phyloP scores from a whole-genome alignment of 2,329 filamentous ascomycete genomes.

The Paracamarosporium sp. region DNA sequence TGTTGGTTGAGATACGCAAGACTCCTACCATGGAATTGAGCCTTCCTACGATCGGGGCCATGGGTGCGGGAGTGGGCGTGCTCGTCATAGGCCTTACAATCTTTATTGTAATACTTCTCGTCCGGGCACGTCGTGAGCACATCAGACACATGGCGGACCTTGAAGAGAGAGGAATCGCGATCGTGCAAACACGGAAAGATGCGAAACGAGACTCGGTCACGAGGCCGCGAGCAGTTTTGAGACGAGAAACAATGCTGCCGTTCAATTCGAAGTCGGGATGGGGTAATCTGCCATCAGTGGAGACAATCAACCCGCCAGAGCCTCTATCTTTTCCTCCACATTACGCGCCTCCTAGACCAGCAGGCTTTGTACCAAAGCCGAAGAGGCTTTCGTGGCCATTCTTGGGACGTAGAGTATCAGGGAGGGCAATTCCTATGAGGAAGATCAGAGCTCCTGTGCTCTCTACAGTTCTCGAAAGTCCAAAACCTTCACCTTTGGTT shows the following conservation, averaged over 20 bases:
- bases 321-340: slow-evolving; percentile 21
- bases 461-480: slow-evolving; percentile 50
- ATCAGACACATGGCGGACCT: slow-evolving; percentile 39
- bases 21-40: slow-evolving; percentile 24
- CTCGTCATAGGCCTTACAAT: slow-evolving; percentile 32
- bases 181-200: slow-evolving; percentile 30
- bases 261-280: slow-evolving; percentile 49
- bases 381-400: slow-evolving; percentile 42
- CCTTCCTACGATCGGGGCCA: slow-evolving; percentile 29
- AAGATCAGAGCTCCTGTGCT: slow-evolving; percentile 34
- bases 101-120: slow-evolving; percentile 31
- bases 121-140: slow-evolving; percentile 34
- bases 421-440: slow-evolving; percentile 34
- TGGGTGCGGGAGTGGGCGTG: slow-evolving; percentile 32
- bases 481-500: slow-evolving; percentile 37
- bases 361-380: slow-evolving; percentile 21
- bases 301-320: slow-evolving; percentile 35
- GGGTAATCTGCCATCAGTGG: slow-evolving; percentile 50
- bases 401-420: slow-evolving; percentile 29
- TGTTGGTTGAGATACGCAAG: slow-evolving; percentile 12
- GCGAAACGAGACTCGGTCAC: slow-evolving; percentile 22
- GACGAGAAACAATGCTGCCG: slow-evolving; percentile 39
- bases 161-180: slow-evolving; percentile 38
- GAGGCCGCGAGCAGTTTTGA: slow-evolving; percentile 39
- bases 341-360: slow-evolving; percentile 32